Percentiles rank a stretch among this genome's conserved stretches.
Evolutionary conservation across 345 rosid genomes (phyloP).

Genomic region (Erucastrum elatum): DNA sequence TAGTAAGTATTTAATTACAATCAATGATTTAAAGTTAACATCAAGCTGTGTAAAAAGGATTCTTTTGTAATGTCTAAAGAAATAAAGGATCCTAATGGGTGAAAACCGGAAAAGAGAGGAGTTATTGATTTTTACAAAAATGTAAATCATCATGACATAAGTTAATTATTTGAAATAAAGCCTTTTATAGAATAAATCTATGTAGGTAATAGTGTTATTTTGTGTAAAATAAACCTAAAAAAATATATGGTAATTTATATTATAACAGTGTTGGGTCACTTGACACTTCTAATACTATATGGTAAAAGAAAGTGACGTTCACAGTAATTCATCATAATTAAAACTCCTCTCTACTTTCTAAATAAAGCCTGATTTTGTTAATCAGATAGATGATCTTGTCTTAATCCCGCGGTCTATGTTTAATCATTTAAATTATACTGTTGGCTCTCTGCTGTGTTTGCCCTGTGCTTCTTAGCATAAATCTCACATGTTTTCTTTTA

Average conservation of each 20-base stretch:
- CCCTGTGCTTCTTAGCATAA: not conserved
- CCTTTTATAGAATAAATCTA: not conserved
- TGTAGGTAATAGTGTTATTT: not conserved
- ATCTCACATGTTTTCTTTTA: not conserved
- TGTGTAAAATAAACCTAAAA: not conserved
- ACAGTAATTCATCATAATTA: slow-evolving; percentile 27
- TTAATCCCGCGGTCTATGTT: slow-evolving; percentile 34
- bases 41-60: slow-evolving; percentile 9
- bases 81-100: slow-evolving; percentile 1
- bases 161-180: not conserved
- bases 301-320: slow-evolving; percentile 30
- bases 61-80: not conserved
- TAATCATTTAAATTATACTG: slow-evolving; percentile 36
- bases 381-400: slow-evolving; percentile 35
- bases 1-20: not conserved
- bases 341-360: slow-evolving; percentile 20
- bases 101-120: not conserved
- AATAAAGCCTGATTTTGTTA: slow-evolving; percentile 33
- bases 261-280: not conserved
- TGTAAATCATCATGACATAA: slow-evolving; percentile 25
- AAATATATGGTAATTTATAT: not conserved
- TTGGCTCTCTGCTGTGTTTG: slow-evolving; percentile 27
- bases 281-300: not conserved
- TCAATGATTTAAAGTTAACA: slow-evolving; percentile 6
- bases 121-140: not conserved